Evolutionary conservation across 1,284 basidiomycete genomes (phyloP).

Genomic region (Phlebopus sp.): DNA sequence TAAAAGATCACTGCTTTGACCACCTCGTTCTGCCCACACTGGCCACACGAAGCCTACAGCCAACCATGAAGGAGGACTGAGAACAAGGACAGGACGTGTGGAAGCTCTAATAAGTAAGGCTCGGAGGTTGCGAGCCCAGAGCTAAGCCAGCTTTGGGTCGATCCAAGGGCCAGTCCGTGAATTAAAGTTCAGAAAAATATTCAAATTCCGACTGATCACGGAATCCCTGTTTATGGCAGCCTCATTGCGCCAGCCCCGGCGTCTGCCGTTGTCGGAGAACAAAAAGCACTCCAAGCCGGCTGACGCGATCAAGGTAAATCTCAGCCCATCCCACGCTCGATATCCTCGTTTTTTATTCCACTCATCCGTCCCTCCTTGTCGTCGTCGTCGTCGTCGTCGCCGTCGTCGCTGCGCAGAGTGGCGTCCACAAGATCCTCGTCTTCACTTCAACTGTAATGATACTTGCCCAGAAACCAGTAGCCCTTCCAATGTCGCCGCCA

Average conservation of each 20-base stretch:
- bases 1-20: not conserved
- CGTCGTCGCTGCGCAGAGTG: slow-evolving; percentile 28
- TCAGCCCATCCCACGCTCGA: slow-evolving; percentile 23
- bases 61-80: not conserved
- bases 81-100: slow-evolving; percentile 1
- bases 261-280: slow-evolving; percentile 34
- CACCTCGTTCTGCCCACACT: not conserved
- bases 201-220: slow-evolving; percentile 23
- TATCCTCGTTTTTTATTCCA: slow-evolving; percentile 32
- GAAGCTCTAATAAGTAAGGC: not conserved
- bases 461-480: slow-evolving; percentile 58
- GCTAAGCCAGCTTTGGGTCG: slow-evolving; percentile 1
- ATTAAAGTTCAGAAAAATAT: slow-evolving; percentile 27
- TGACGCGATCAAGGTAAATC: slow-evolving; percentile 30
- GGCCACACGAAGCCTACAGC: too few relatives aligned
- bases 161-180: slow-evolving; percentile 14
- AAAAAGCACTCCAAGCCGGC: slow-evolving; percentile 34
- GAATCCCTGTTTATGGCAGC: slow-evolving; percentile 8
- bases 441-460: slow-evolving; percentile 46
- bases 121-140: slow-evolving; percentile 2
- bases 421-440: slow-evolving; percentile 21
- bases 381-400: slow-evolving; percentile 23
- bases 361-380: slow-evolving; percentile 24
- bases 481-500: slow-evolving; percentile 33
- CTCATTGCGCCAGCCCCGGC: slow-evolving; percentile 25